A percentile compares a stretch with the other conserved stretches of the same genome.
These are phyloP conservation scores for Raffaelea albimanens DNA, from an alignment of 2,329 filamentous ascomycete genomes.

Conservation along the genomic window DNA sequence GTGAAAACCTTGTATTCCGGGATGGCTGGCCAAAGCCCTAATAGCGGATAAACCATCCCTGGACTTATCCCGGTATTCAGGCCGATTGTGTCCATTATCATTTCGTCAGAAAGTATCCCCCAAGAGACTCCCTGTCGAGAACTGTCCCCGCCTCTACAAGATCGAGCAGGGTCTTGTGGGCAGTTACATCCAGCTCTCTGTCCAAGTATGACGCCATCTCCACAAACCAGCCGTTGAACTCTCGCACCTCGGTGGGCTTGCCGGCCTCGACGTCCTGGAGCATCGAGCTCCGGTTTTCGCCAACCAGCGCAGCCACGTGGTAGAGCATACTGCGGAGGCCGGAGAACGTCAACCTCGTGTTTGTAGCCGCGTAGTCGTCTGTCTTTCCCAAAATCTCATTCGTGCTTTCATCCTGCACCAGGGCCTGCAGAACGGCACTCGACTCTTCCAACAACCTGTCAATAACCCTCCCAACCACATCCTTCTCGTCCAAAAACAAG, in stretches of 20 bases:
- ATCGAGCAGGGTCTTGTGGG: constrained; percentile 14
- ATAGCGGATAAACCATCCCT: too few relatives aligned
- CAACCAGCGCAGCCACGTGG: constrained; percentile 36
- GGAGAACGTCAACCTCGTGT: constrained; percentile 29
- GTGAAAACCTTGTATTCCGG: too few relatives aligned
- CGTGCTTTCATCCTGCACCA: constrained; percentile 51
- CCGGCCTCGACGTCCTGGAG: constrained; percentile 46
- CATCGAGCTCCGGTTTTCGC: constrained; percentile 51
- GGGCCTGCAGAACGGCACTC: constrained; percentile 57
- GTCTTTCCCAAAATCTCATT: constrained; percentile 25
- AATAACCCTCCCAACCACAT: constrained; percentile 35
- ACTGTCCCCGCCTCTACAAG: constrained; percentile 14
- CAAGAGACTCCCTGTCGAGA: constrained; percentile 10
- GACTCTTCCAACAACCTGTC: constrained; percentile 66
- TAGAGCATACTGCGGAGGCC: constrained; percentile 36
- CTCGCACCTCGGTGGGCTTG: constrained; percentile 43
- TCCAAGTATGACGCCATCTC: constrained; percentile 17
- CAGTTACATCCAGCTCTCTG: constrained; percentile 9
- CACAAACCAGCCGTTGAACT: constrained; percentile 42
- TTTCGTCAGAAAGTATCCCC: constrained; percentile 7
- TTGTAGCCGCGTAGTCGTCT: too few relatives aligned
- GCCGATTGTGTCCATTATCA: too few relatives aligned
- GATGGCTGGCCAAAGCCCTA: too few relatives aligned
- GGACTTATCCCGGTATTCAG: too few relatives aligned
- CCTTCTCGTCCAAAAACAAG: constrained; percentile 42